These are phyloP conservation scores for Gremmenia infestans DNA, from an alignment of 2,329 filamentous ascomycete genomes.

Conservation along the genomic window DNA sequence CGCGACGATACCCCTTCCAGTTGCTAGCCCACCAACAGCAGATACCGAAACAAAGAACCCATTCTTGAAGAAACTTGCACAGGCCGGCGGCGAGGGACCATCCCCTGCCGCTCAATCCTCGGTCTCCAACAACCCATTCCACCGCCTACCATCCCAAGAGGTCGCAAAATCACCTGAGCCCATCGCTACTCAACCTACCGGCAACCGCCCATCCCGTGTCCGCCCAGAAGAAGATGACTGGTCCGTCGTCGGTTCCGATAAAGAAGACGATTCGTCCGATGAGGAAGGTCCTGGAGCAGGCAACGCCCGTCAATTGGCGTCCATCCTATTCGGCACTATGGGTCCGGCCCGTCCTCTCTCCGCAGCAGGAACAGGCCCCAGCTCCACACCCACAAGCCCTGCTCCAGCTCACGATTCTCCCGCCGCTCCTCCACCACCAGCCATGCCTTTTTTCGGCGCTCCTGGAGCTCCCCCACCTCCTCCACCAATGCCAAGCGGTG, in stretches of 20 bases:
- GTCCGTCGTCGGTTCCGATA: constrained; percentile 72
- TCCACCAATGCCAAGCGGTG: constrained; percentile 40
- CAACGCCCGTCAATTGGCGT: constrained; percentile 86
- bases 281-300: constrained; percentile 75
- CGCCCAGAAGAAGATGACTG: constrained; percentile 72
- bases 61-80: constrained; percentile 85
- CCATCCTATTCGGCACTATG: constrained; percentile 96
- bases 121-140: constrained; percentile 92
- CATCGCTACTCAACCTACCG: constrained; percentile 37
- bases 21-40: constrained; percentile 30
- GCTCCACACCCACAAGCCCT: constrained; percentile 38
- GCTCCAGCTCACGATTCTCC: constrained; percentile 36
- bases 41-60: constrained; percentile 87
- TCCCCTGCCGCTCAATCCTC: constrained; percentile 43
- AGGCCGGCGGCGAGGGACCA: constrained; percentile 47
- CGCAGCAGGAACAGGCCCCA: constrained; percentile 65
- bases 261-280: constrained; percentile 67
- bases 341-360: constrained; percentile 84
- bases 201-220: constrained; percentile 45
- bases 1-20: constrained; percentile 33
- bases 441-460: constrained; percentile 39
- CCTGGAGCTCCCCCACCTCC: constrained; percentile 38
- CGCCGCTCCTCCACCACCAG: constrained; percentile 41
- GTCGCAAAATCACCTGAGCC: constrained; percentile 43
- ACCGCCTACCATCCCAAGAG: constrained; percentile 67